Conservation (phyloP, 2,329 filamentous ascomycete genomes). For the Pseudocercospora pini-densiflorae region DNA sequence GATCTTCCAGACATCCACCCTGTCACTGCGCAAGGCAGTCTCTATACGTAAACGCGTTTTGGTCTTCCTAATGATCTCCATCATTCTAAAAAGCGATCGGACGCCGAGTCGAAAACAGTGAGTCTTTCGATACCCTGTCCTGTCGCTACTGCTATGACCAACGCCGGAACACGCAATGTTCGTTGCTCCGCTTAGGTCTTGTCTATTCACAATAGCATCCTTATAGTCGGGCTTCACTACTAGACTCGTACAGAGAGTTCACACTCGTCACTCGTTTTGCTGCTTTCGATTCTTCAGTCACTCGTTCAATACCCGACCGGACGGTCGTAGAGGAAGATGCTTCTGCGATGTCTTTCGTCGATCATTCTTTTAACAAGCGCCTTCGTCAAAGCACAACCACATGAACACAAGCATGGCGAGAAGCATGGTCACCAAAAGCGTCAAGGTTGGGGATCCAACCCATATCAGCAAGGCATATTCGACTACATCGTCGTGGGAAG, state of each 20-base stretch:
- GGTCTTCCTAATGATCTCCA: neutral
- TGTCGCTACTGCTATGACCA: neutral
- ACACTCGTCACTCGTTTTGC: neutral
- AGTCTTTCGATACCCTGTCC: neutral
- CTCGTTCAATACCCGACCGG: neutral
- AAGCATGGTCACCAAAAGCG: slow-evolving; percentile 12
- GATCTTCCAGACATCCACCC: neutral
- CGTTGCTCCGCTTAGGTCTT: neutral
- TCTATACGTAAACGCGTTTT: neutral
- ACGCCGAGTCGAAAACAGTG: neutral
- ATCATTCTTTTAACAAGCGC: neutral
- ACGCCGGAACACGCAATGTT: neutral
- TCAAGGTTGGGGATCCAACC: slow-evolving; percentile 4
- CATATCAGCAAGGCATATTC: slow-evolving; percentile 20
- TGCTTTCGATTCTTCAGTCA: neutral
- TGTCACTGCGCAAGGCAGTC: neutral
- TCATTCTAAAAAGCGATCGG: neutral
- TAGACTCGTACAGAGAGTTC: neutral
- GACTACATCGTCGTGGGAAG: slow-evolving; percentile 68
- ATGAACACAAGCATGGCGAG: slow-evolving; percentile 3
- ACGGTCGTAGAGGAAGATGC: neutral
- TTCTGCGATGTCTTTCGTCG: neutral
- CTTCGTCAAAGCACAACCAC: neutral
- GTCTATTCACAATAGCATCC: neutral
- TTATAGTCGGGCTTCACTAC: neutral